phyloP scores from a whole-genome alignment of 1,284 basidiomycete genomes.

The Violaceomyces palustris region DNA sequence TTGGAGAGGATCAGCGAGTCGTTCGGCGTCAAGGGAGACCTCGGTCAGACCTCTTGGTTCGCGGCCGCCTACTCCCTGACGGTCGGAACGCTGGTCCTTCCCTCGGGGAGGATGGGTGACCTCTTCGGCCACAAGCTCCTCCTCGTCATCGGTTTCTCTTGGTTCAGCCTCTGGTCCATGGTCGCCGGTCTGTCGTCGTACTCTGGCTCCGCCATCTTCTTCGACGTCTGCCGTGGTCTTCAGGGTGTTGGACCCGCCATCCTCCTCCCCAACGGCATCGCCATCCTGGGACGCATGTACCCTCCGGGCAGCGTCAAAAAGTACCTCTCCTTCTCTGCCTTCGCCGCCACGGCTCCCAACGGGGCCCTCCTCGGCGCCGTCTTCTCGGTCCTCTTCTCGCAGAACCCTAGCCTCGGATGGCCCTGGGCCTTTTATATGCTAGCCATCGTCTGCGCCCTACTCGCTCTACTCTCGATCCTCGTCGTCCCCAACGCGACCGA shows the following conservation, averaged over 20 bases:
- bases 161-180: conserved; percentile 18
- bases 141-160: conserved; percentile 26
- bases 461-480: conserved; percentile 9
- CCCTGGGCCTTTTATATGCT: conserved; percentile 34
- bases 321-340: conserved; percentile 27
- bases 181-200: conserved; percentile 29
- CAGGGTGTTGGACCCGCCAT: conserved; percentile 34
- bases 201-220: conserved; percentile 25
- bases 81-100: conserved; percentile 38
- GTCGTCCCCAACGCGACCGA: conserved; percentile 28
- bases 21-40: conserved; percentile 11
- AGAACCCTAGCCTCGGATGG: conserved; percentile 16
- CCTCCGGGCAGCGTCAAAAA: conserved; percentile 19
- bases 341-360: conserved; percentile 34
- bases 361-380: conserved; percentile 35
- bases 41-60: conserved; percentile 28
- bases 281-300: conserved; percentile 30
- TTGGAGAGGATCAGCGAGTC: conserved; percentile 12
- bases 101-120: conserved; percentile 36
- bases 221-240: conserved; percentile 38
- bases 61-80: conserved; percentile 35
- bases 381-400: conserved; percentile 17
- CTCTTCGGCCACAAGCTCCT: conserved; percentile 27
- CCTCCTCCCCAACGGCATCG: conserved; percentile 33
- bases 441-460: conserved; percentile 11